Base-by-base conservation (phyloP, 495 filamentous ascomycete genomes). In the Gamarada debralockiae region DNA sequence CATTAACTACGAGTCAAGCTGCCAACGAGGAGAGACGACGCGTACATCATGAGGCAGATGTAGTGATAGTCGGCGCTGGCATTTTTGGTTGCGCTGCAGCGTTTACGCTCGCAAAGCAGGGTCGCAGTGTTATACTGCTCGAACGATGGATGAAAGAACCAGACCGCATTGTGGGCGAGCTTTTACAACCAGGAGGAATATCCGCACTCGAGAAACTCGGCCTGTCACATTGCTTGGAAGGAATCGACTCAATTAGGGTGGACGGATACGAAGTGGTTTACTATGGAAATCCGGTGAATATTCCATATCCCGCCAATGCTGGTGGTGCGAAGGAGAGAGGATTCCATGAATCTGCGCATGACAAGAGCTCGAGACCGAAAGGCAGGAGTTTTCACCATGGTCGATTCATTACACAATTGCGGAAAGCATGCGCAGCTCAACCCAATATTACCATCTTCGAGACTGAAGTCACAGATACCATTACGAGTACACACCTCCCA, bases 131-230 rank as follows among this genome's bases (percentile, higher is more conserved):
- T 14, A 78, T 96, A n/a, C 72, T 98, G 44, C 79, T 98, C 18
- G 93, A 98, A 70, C 76, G 76, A 57, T 92, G 85, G 68, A 73
- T 96, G 66, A 91, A 92, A 70, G 89, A 97, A 72, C 93, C 93
- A 12, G 90, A 97, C 73, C 84, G 93, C 50, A 98, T 98, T 61
- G 92, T 98, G 18, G 93, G 93, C 49, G 93, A 98, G 73, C 70
- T 98, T 53, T 71, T 98, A 63, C 93, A 98, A 67, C 93, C 93
- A 3, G 93, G 93, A 25, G 93, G 93, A 37, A 84, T 96, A 34
- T 70, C 76, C 38, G 91, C 95, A 17, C 74, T 98, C 55, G 77
- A 85, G 61, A 82, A 85, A 58, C 72, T 98, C 47, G 95, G 95
- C 6, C 68, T 98, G 46, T 67, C 67, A 39, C 80, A 89, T 54